Percentiles rank a stretch among this genome's conserved stretches.
These are phyloP conservation scores for Arxiozyma slooffiae DNA, from an alignment of 1,139 yeast genomes.

Conservation along the genomic window DNA sequence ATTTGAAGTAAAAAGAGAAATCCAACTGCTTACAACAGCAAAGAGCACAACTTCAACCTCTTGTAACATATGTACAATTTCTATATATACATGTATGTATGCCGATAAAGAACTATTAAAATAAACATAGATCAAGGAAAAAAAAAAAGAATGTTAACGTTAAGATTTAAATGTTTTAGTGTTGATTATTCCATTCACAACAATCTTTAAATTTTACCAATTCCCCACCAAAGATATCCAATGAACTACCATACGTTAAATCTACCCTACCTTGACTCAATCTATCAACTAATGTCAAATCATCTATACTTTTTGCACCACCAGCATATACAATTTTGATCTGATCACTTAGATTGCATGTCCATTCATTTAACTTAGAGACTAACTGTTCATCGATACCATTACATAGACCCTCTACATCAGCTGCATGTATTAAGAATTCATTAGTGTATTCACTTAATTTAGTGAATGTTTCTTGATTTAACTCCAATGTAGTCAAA, in stretches of 20 bases:
- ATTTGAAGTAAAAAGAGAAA: too few species aligned
- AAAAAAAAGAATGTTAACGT: conserved; percentile 6
- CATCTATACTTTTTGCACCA: conserved; percentile 72
- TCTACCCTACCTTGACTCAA: conserved; percentile 79
- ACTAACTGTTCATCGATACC: conserved; percentile 85
- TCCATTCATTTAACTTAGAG: conserved; percentile 65
- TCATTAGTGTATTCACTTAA: conserved; percentile 68
- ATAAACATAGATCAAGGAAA: too few species aligned
- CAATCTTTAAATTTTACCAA: conserved; percentile 68
- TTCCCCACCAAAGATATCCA: conserved; percentile 88
- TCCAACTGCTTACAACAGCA: neutral
- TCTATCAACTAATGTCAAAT: conserved; percentile 51
- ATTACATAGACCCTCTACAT: conserved; percentile 89
- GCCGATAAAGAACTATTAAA: neutral
- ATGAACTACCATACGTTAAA: conserved; percentile 81
- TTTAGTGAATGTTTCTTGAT: conserved; percentile 41
- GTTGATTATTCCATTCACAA: conserved; percentile 54
- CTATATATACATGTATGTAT: too few species aligned
- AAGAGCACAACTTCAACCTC: neutral
- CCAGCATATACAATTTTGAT: conserved; percentile 91
- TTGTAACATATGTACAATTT: too few species aligned
- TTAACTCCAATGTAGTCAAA: conserved; percentile 54
- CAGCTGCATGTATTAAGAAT: conserved; percentile 92
- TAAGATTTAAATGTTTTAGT: neutral
- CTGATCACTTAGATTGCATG: conserved; percentile 37